Evolutionary conservation across 1,284 basidiomycete genomes (phyloP).

Genomic region (Naganishia liquefaciens): DNA sequence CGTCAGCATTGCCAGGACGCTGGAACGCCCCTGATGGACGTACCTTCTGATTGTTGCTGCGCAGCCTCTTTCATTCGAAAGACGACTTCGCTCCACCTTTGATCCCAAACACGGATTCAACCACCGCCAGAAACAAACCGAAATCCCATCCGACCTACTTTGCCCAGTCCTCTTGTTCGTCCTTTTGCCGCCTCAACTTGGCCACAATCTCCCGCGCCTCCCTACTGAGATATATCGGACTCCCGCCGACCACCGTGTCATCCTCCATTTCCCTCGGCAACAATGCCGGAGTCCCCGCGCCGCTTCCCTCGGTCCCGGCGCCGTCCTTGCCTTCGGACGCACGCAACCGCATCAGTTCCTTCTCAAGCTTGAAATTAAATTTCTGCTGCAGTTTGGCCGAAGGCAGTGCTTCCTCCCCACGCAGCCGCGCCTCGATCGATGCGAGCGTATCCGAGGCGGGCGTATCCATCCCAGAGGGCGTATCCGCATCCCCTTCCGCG

Average conservation of each 20-base stretch:
- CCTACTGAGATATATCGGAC: constrained; percentile 77
- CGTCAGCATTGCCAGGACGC: background rate
- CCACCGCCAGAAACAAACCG: background rate
- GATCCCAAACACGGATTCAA: background rate
- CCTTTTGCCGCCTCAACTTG: constrained; percentile 77
- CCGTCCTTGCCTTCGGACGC: constrained; percentile 34
- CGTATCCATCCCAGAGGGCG: background rate
- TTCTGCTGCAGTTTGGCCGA: constrained; percentile 35
- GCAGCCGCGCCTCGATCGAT: constrained; percentile 29
- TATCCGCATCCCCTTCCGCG: background rate
- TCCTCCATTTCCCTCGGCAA: constrained; percentile 54
- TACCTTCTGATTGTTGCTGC: constrained; percentile 12
- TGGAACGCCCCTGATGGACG: background rate
- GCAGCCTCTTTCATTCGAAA: constrained; percentile 59
- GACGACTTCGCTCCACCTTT: constrained; percentile 76
- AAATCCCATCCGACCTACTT: constrained; percentile 38
- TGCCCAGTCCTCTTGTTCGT: constrained; percentile 89
- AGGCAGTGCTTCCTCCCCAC: constrained; percentile 33
- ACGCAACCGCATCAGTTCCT: constrained; percentile 30
- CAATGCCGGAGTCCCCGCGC: constrained; percentile 5
- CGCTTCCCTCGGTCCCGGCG: background rate
- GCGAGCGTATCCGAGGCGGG: constrained; percentile 16
- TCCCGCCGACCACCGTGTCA: constrained; percentile 84
- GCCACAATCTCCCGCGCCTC: constrained; percentile 84
- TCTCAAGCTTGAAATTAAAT: constrained; percentile 36